These are phyloP conservation scores for Trifolium repens DNA, from an alignment of 306 rosid species.

Conservation along the genomic window DNA sequence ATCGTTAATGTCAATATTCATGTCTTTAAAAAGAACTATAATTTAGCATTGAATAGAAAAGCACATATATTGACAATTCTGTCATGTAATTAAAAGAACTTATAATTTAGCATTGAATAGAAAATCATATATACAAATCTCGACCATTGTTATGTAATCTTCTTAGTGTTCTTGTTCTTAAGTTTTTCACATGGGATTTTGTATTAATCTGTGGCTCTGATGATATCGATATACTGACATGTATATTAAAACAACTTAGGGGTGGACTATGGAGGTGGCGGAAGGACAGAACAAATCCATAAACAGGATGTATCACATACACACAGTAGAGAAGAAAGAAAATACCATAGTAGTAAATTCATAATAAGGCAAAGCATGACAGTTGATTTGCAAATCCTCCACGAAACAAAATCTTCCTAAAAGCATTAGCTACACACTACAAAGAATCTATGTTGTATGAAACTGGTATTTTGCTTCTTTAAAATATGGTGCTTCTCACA, in stretches of 20 bases:
- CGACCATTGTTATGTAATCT: neutral
- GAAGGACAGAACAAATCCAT: constrained; percentile 16
- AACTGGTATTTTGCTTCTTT: constrained; percentile 8
- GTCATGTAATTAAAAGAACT: neutral
- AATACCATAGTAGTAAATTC: too few relatives aligned
- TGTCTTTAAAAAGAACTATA: neutral
- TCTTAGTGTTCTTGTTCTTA: constrained; percentile 22
- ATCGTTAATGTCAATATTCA: constrained; percentile 7
- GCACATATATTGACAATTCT: too few relatives aligned
- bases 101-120: too few relatives aligned
- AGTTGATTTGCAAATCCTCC: neutral
- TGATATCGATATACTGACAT: constrained; percentile 13
- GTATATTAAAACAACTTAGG: constrained; percentile 2
- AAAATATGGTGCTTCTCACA: constrained; percentile 13
- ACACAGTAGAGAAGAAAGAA: too few relatives aligned
- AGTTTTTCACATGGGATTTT: constrained; percentile 21
- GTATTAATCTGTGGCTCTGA: neutral
- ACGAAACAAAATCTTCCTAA: neutral
- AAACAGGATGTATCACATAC: too few relatives aligned
- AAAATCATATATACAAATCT: too few relatives aligned
- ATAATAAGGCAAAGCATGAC: neutral
- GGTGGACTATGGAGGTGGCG: neutral
- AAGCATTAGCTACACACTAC: constrained; percentile 17
- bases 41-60: too few relatives aligned
- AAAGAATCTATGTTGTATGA: neutral